A percentile compares a stretch with the other conserved stretches of the same genome.
Conservation (phyloP, 768 basidiomycete species). For the Psilocybe azurescens region DNA sequence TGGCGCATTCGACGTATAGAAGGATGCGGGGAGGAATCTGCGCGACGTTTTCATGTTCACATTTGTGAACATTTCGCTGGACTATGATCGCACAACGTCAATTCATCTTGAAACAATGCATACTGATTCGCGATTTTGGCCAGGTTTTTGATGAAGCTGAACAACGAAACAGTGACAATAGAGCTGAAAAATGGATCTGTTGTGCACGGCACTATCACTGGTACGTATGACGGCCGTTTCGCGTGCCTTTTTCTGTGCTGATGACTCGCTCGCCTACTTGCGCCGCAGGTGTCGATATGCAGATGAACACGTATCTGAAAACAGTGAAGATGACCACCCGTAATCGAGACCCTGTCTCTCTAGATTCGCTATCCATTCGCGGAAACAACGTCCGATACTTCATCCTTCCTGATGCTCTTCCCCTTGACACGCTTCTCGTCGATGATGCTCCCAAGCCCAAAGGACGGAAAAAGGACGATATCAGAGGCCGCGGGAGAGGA, state of each 20-base stretch:
- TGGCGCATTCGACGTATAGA: background rate
- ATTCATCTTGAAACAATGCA: background rate
- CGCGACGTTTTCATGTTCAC: background rate
- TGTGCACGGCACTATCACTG: slow-evolving; percentile 96
- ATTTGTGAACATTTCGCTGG: background rate
- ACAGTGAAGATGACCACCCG: slow-evolving; percentile 96
- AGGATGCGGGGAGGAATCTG: background rate
- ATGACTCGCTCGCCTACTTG: slow-evolving; percentile 3
- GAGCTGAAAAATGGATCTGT: slow-evolving; percentile 98
- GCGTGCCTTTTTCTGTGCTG: slow-evolving; percentile 1
- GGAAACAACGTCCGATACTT: slow-evolving; percentile 98
- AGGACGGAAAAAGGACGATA: slow-evolving; percentile 86
- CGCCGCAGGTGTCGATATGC: slow-evolving; percentile 92
- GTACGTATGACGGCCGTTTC: slow-evolving; percentile 48
- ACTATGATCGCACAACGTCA: background rate
- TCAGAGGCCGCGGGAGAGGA: slow-evolving; percentile 66
- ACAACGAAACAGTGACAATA: slow-evolving; percentile 98
- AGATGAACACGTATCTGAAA: slow-evolving; percentile 99
- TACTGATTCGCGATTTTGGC: slow-evolving; percentile 11
- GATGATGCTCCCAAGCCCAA: slow-evolving; percentile 99
- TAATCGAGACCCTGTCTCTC: slow-evolving; percentile 84
- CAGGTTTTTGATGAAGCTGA: slow-evolving; percentile 99
- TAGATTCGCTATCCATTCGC: slow-evolving; percentile 92
- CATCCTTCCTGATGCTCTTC: slow-evolving; percentile 95
- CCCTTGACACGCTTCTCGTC: slow-evolving; percentile 94